A percentile compares a stretch with the other conserved stretches of the same genome.
Evolutionary conservation across 1,284 basidiomycete genomes (phyloP).

Genomic region (Inonotus hispidus): DNA sequence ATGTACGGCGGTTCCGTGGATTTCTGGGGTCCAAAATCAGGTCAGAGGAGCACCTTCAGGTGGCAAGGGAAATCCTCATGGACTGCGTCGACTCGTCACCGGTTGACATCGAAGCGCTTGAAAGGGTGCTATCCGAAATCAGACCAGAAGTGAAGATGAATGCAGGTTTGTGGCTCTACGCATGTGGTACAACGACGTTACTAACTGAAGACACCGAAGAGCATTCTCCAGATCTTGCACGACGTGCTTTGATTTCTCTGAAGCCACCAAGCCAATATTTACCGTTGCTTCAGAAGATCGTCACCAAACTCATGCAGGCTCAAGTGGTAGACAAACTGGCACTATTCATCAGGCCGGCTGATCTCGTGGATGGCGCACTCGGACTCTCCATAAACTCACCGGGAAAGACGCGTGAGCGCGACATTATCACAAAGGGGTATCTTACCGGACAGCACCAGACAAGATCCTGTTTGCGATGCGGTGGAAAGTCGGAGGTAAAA

Average conservation of each 20-base stretch:
- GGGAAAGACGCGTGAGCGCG: conserved; percentile 41
- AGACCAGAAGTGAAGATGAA: conserved; percentile 26
- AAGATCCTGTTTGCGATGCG: conserved; percentile 55
- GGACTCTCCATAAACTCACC: conserved; percentile 22
- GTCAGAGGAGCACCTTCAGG: conserved; percentile 51
- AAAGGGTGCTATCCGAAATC: conserved; percentile 37
- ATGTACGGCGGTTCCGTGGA: conserved; percentile 53
- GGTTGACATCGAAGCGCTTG: conserved; percentile 49
- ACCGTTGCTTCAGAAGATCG: conserved; percentile 26
- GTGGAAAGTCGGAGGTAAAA: conserved; percentile 45
- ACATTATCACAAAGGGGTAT: conserved; percentile 56
- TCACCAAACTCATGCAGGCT: conserved; percentile 43
- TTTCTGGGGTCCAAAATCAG: conserved; percentile 46
- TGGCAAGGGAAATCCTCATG: conserved; percentile 54
- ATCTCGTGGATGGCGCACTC: conserved; percentile 56
- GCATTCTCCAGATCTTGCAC: conserved; percentile 25
- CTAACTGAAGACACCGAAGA: conserved; percentile 27
- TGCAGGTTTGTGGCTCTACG: conserved; percentile 7
- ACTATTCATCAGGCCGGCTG: conserved; percentile 63
- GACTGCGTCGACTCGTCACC: conserved; percentile 61
- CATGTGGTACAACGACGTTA: neutral
- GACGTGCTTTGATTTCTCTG: conserved; percentile 10
- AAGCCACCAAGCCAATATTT: conserved; percentile 8
- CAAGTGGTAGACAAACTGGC: conserved; percentile 52
- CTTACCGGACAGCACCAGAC: conserved; percentile 35